These are phyloP conservation scores for Hypoxylon sp. DNA, from an alignment of 2,329 filamentous ascomycete genomes.

Conservation along the genomic window DNA sequence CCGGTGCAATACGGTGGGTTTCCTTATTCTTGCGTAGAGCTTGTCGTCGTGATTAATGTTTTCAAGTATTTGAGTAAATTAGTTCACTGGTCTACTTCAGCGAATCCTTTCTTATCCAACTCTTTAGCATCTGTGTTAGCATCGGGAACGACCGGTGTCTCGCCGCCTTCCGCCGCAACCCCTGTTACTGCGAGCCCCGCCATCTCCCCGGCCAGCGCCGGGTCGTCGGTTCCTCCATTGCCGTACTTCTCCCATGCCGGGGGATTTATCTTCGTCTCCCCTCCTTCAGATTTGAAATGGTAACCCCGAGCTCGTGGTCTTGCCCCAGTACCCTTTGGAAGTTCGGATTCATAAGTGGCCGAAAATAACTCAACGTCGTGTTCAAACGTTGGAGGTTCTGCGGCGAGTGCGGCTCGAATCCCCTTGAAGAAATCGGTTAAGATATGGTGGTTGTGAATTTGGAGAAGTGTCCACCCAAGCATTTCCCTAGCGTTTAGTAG, in stretches of 20 bases:
- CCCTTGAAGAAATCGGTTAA: slow-evolving; percentile 80
- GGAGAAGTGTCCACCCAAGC: slow-evolving; percentile 93
- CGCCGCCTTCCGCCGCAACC: slow-evolving; percentile 59
- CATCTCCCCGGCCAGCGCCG: slow-evolving; percentile 63
- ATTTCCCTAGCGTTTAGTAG: slow-evolving; percentile 93
- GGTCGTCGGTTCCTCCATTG: slow-evolving; percentile 47
- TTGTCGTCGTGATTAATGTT: neutral
- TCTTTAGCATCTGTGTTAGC: slow-evolving; percentile 60
- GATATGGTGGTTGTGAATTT: slow-evolving; percentile 89
- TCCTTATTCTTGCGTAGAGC: neutral
- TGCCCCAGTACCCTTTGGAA: slow-evolving; percentile 82
- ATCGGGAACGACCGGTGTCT: slow-evolving; percentile 67
- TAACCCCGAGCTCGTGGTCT: slow-evolving; percentile 87
- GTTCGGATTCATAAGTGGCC: slow-evolving; percentile 74
- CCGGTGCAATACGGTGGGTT: neutral
- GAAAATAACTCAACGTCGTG: slow-evolving; percentile 61
- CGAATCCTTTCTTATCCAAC: slow-evolving; percentile 71
- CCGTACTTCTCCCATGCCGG: slow-evolving; percentile 74
- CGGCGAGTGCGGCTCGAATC: slow-evolving; percentile 75
- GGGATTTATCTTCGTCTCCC: slow-evolving; percentile 77
- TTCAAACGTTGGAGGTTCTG: slow-evolving; percentile 74
- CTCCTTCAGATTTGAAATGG: slow-evolving; percentile 80
- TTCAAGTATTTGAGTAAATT: neutral
- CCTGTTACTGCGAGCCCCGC: slow-evolving; percentile 57
- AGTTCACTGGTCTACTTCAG: slow-evolving; percentile 58